Evolutionary conservation across 331 rosid species (phyloP).

Genomic region (Acacia pycnantha): DNA sequence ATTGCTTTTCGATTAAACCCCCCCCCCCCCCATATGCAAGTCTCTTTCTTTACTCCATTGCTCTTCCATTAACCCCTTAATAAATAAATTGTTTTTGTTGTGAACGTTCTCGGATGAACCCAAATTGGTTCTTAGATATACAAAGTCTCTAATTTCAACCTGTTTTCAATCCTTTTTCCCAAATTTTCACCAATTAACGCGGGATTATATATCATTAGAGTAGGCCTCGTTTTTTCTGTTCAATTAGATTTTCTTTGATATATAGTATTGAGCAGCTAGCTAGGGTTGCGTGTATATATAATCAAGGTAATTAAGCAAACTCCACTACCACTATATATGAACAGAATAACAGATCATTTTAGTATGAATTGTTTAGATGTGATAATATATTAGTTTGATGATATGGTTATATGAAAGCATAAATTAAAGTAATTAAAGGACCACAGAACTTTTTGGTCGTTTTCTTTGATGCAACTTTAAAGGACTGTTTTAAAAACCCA

Average conservation of each 20-base stretch:
- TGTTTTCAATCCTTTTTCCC: not conserved
- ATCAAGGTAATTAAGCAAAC: not conserved
- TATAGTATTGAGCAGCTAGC: not conserved
- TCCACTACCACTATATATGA: not conserved
- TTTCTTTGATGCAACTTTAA: conserved; percentile 32
- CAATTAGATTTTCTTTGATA: not conserved
- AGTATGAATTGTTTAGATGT: not conserved
- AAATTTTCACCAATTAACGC: too few relatives aligned
- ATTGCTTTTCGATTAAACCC: too few relatives aligned
- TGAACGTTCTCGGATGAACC: too few relatives aligned
- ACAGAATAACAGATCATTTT: not conserved
- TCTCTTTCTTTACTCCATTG: not conserved
- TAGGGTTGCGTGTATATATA: not conserved
- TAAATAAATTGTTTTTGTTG: too few relatives aligned
- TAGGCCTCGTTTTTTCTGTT: not conserved
- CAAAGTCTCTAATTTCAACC: too few relatives aligned
- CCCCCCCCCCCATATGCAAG: not conserved
- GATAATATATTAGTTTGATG: not conserved
- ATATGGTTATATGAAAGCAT: not conserved
- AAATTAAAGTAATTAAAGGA: not conserved
- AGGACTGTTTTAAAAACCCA: conserved; percentile 24
- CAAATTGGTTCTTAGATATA: too few relatives aligned
- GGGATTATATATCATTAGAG: not conserved
- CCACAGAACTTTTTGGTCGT: conserved; percentile 21
- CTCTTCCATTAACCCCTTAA: not conserved